Evolutionary conservation across 805 yeast species (phyloP).

Genomic region (Candida corydali): DNA sequence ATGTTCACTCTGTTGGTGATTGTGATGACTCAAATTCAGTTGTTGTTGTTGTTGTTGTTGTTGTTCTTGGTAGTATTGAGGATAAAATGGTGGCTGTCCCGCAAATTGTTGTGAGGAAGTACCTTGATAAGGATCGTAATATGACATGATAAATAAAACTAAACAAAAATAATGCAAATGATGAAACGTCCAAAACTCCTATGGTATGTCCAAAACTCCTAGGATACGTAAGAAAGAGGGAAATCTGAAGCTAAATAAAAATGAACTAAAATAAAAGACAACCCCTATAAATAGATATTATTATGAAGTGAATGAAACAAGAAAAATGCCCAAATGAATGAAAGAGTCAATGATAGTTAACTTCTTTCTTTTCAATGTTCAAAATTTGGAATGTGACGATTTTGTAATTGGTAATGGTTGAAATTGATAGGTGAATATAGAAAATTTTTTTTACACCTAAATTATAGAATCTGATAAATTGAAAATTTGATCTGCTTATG

Average conservation of each 20-base stretch:
- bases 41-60: conserved; percentile 10
- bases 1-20: conserved; percentile 5
- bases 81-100: conserved; percentile 32
- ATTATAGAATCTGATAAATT: too few species aligned
- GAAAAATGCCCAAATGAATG: neutral
- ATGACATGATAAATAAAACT: conserved; percentile 26
- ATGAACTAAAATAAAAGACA: neutral
- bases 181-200: conserved; percentile 1
- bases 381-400: too few species aligned
- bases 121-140: conserved; percentile 39
- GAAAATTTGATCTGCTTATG: conserved; percentile 2
- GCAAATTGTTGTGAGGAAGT: conserved; percentile 35
- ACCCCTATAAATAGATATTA: conserved; percentile 3
- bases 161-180: conserved; percentile 4
- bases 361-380: too few species aligned
- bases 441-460: too few species aligned
- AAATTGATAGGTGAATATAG: too few species aligned
- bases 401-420: too few species aligned
- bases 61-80: conserved; percentile 23
- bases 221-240: neutral
- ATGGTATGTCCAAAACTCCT: too few species aligned
- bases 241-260: neutral
- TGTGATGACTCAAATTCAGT: conserved; percentile 9
- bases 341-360: too few species aligned
- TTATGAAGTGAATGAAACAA: conserved; percentile 6